Base-by-base conservation (phyloP, 345 rosid genomes). In the Heritiera fomes region DNA sequence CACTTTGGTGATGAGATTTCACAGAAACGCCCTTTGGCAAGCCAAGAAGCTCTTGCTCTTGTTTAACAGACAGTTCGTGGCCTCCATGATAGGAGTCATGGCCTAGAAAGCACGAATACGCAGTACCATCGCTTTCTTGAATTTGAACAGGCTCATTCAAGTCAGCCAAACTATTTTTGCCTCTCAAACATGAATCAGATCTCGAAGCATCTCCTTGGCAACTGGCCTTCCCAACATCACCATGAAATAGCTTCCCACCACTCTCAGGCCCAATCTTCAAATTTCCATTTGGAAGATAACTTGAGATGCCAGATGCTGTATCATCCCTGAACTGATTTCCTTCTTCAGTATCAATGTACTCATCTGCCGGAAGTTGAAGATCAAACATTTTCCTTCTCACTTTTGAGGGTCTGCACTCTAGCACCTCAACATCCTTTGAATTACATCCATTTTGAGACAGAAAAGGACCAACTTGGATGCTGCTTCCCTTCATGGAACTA, bases 361-460 rank as follows among this genome's bases (percentile, higher is more conserved):
- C 90, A 60, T 92, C 94, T 0, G 95, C 95, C 3, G 98, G 96
- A 75, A 90, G 94, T 75, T 85, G 97, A 84, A 93, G 95, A 86
- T 95, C 99, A 74, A 92, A 82, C 89, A 89, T 86, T 82, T 78
- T 90, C 84, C 90, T 92, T 85, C 97, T 81, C 78, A 88, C 87
- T 81, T 92, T 93, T 46, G 87, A 55, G 41, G 99, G 96, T 82
- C 97, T 89, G 75, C 89, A 86, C 75, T 89, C 92, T 45, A 90
- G 62, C 73, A 89, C 84, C 75, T 93, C 92, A 49, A 80, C 63
- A 15, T 83, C 88, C 85, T 89, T 92, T 63, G 87, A 87, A 78
- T 85, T 71, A 79, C 75, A 76, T 14, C 90, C 94, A 64, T 88
- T 91, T 75, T 81, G 89, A 32, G 83, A 84, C 63, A 86, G 86